These are phyloP conservation scores for Alternaria ventricosa DNA, from an alignment of 2,329 filamentous ascomycete genomes.

Conservation along the genomic window DNA sequence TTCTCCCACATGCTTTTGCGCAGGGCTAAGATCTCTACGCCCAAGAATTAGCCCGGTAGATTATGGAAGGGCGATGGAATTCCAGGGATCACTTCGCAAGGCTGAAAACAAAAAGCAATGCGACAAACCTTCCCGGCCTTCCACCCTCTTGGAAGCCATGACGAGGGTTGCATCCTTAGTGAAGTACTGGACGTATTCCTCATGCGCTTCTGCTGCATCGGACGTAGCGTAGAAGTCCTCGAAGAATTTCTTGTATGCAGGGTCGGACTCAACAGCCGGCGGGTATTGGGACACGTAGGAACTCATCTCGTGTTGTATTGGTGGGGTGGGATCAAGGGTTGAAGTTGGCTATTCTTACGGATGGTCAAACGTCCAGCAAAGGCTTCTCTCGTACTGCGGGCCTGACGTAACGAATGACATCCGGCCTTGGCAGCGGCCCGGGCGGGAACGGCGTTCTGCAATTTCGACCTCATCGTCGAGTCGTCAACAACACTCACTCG, in stretches of 20 bases:
- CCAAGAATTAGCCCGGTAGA: neutral
- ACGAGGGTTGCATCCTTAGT: slow-evolving; percentile 58
- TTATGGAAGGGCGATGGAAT: neutral
- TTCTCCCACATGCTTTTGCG: slow-evolving; percentile 62
- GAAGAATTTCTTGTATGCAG: slow-evolving; percentile 53
- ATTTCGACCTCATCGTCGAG: neutral
- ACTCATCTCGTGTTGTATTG: slow-evolving; percentile 24
- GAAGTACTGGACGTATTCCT: slow-evolving; percentile 57
- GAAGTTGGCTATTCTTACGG: neutral
- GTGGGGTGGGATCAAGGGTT: neutral
- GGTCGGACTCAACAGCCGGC: slow-evolving; percentile 45
- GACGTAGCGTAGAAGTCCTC: slow-evolving; percentile 56
- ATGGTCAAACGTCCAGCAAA: slow-evolving; percentile 8
- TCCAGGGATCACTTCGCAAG: neutral
- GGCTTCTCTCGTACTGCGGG: neutral
- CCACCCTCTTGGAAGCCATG: slow-evolving; percentile 58
- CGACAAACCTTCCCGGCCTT: slow-evolving; percentile 53
- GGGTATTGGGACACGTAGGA: slow-evolving; percentile 47
- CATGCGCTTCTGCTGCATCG: slow-evolving; percentile 57
- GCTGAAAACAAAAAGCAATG: slow-evolving; percentile 2
- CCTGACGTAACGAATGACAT: slow-evolving; percentile 11
- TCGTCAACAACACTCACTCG: neutral
- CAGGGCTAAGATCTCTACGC: slow-evolving; percentile 58
- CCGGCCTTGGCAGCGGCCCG: slow-evolving; percentile 4
- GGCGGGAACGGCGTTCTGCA: slow-evolving; percentile 11